These are phyloP conservation scores for Trichomonascus vanleenenianus DNA, from an alignment of 805 yeast genomes.

Conservation along the genomic window DNA sequence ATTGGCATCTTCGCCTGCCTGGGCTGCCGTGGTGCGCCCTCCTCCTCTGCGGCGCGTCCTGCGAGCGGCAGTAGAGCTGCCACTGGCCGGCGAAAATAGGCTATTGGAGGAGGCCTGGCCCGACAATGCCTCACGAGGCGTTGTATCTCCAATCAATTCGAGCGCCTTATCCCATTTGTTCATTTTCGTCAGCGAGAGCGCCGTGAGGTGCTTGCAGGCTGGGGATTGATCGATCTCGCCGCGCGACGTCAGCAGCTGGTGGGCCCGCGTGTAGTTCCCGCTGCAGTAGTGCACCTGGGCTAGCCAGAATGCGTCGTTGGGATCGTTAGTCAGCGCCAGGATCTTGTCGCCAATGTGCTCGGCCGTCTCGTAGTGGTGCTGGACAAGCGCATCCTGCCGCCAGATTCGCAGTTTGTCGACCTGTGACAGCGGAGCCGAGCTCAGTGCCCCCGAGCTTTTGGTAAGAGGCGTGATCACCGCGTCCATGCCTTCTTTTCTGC, in stretches of 20 bases:
- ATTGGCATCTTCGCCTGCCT: slow-evolving; percentile 42
- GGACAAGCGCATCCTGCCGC: slow-evolving; percentile 91
- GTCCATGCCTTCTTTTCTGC: slow-evolving; percentile 1
- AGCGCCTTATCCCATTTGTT: slow-evolving; percentile 84
- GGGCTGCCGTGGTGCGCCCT: slow-evolving; percentile 30
- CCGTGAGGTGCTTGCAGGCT: slow-evolving; percentile 75
- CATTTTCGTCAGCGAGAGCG: slow-evolving; percentile 57
- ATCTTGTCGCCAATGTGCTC: slow-evolving; percentile 90
- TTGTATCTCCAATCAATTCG: slow-evolving; percentile 65
- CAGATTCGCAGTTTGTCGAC: slow-evolving; percentile 82
- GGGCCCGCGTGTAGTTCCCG: slow-evolving; percentile 73
- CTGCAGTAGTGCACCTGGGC: slow-evolving; percentile 80
- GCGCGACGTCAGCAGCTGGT: slow-evolving; percentile 53
- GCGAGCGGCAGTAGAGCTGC: background rate
- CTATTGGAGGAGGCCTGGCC: background rate
- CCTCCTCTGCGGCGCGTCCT: background rate
- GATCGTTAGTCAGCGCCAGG: slow-evolving; percentile 69
- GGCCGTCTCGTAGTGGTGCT: slow-evolving; percentile 85
- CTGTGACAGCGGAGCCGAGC: slow-evolving; percentile 48
- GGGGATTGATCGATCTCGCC: slow-evolving; percentile 52
- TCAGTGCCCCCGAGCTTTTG: slow-evolving; percentile 12
- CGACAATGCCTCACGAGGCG: background rate
- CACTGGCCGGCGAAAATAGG: background rate
- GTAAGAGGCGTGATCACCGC: background rate
- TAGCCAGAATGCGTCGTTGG: slow-evolving; percentile 93